Percentiles rank a stretch among this genome's conserved stretches.
phyloP scores from a whole-genome alignment of 257 asterid species.

The Knoxia roxburghii region DNA sequence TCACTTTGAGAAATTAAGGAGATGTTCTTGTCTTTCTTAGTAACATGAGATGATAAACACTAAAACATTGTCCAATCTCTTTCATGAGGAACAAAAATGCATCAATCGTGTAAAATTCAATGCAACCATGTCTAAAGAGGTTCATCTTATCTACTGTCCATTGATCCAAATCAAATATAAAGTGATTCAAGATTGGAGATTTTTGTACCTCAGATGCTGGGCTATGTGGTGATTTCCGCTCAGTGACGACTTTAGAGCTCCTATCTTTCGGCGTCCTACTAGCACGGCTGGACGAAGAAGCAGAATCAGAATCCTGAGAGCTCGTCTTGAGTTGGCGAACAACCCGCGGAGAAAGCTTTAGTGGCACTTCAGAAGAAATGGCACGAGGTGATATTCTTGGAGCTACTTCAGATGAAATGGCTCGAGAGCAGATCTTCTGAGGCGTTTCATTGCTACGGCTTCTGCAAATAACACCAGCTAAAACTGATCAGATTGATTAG shows the following conservation, averaged over 20 bases:
- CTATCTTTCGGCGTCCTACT: conserved; percentile 49
- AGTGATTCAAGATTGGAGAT: not conserved
- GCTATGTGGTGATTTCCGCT: conserved; percentile 51
- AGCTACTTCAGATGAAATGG: conserved; percentile 24
- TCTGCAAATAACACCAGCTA: conserved; percentile 31
- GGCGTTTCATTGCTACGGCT: conserved; percentile 39
- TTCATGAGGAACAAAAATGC: not conserved
- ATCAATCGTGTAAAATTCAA: not conserved
- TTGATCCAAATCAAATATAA: too few relatives aligned
- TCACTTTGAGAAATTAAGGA: not conserved
- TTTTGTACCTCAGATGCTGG: conserved; percentile 53
- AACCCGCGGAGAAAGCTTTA: conserved; percentile 56
- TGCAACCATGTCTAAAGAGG: not conserved
- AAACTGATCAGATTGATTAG: not conserved
- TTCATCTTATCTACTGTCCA: not conserved
- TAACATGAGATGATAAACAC: not conserved
- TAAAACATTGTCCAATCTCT: not conserved
- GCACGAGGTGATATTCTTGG: conserved; percentile 30
- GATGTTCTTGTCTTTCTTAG: not conserved
- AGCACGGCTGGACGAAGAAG: conserved; percentile 48
- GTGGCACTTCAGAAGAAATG: conserved; percentile 28
- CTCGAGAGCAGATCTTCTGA: conserved; percentile 33
- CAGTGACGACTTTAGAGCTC: conserved; percentile 52
- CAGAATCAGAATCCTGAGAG: conserved; percentile 50
- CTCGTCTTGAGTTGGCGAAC: conserved; percentile 68